phyloP scores from a whole-genome alignment of 257 asterid species.

The Osmanthus fragrans region DNA sequence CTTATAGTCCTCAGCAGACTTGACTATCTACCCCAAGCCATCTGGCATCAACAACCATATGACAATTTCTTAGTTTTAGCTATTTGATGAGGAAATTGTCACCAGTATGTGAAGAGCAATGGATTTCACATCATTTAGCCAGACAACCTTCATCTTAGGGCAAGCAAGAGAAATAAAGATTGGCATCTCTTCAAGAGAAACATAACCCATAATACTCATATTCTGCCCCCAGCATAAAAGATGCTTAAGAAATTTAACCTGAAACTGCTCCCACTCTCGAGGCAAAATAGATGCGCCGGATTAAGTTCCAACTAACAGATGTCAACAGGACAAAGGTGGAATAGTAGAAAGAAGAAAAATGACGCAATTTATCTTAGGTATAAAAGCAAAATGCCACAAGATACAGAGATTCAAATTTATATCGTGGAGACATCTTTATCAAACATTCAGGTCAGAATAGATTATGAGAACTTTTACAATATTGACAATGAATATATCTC shows the following conservation, averaged over 20 bases:
- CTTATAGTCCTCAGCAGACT: neutral
- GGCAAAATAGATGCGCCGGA: slow-evolving; percentile 4
- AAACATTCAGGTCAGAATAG: slow-evolving; percentile 11
- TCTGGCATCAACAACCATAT: neutral
- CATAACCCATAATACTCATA: neutral
- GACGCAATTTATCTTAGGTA: neutral
- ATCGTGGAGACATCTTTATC: neutral
- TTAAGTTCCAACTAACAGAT: slow-evolving; percentile 11
- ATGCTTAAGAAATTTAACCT: neutral
- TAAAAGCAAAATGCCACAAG: neutral
- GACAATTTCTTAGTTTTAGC: neutral
- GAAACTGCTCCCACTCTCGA: slow-evolving; percentile 1
- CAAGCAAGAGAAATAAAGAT: neutral
- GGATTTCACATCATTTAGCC: neutral
- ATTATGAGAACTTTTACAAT: slow-evolving; percentile 8
- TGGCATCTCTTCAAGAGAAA: neutral
- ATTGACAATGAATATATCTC: neutral
- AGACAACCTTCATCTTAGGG: neutral
- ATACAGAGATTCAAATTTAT: neutral
- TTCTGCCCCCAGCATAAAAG: neutral
- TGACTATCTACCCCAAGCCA: neutral
- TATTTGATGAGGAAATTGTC: neutral
- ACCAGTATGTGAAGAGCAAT: neutral
- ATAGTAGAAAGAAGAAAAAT: neutral
- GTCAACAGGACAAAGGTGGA: neutral